Evolutionary conservation across 192 early-diverging fungal species (phyloP).

Genomic region (Coemansia sp.): DNA sequence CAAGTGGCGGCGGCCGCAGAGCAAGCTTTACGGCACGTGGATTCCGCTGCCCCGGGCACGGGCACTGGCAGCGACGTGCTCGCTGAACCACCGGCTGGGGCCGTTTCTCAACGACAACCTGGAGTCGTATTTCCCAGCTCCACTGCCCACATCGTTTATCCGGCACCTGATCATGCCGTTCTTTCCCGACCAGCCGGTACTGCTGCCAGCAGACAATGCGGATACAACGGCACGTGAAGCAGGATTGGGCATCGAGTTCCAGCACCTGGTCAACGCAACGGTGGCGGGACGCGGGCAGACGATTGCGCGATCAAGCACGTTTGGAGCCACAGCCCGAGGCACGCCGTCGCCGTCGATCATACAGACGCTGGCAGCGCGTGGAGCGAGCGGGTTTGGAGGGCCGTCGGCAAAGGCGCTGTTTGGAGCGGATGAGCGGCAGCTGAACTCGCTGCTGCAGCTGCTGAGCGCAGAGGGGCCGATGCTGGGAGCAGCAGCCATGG

Average conservation of each 20-base stretch:
- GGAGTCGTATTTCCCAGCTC: constrained; percentile 64
- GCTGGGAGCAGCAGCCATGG: constrained; percentile 25
- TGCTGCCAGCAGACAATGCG: constrained; percentile 16
- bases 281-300: constrained; percentile 20
- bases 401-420: constrained; percentile 44
- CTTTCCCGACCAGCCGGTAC: constrained; percentile 30
- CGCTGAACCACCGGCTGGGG: constrained; percentile 69
- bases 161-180: constrained; percentile 54
- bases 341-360: constrained; percentile 53
- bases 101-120: constrained; percentile 77
- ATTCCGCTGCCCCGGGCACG: constrained; percentile 84
- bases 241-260: constrained; percentile 41
- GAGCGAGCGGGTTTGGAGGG: constrained; percentile 14
- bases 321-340: constrained; percentile 49
- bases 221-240: constrained; percentile 17
- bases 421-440: constrained; percentile 39
- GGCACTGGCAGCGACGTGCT: constrained; percentile 77
- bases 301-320: constrained; percentile 45
- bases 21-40: constrained; percentile 84
- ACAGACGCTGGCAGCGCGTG: constrained; percentile 39
- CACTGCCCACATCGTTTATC: constrained; percentile 55
- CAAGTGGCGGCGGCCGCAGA: constrained; percentile 67
- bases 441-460: constrained; percentile 47
- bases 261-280: constrained; percentile 36
- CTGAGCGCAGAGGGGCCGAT: constrained; percentile 51